Percentiles rank a stretch among this genome's conserved stretches.
These are phyloP conservation scores for Pascua sp. DNA, from an alignment of 1,284 basidiomycete species.

Conservation along the genomic window DNA sequence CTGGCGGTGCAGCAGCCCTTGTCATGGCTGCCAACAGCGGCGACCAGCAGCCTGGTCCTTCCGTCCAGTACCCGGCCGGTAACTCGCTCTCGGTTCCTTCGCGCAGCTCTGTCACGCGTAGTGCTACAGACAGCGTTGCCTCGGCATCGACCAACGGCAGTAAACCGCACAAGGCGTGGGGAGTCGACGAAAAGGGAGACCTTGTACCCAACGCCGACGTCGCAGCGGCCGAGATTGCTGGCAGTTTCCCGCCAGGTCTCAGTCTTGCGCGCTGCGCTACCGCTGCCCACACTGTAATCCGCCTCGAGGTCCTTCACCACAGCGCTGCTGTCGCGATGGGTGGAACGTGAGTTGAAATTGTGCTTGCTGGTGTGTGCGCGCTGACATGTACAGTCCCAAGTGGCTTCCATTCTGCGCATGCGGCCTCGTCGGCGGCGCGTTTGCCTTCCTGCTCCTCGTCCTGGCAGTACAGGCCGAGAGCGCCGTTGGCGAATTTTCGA, in stretches of 20 bases:
- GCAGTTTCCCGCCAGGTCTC: constrained; percentile 48
- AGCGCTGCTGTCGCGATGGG: constrained; percentile 45
- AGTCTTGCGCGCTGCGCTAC: constrained; percentile 46
- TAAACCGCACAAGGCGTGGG: constrained; percentile 45
- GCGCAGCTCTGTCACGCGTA: neutral
- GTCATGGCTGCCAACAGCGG: neutral
- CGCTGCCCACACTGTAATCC: constrained; percentile 49
- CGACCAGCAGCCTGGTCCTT: neutral
- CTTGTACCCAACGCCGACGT: constrained; percentile 8
- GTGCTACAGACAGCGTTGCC: neutral
- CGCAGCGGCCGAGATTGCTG: constrained; percentile 6
- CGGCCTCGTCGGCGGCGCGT: constrained; percentile 47
- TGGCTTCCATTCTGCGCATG: constrained; percentile 51
- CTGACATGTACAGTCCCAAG: constrained; percentile 28
- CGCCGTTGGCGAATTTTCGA: constrained; percentile 28
- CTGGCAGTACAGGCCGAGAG: constrained; percentile 48
- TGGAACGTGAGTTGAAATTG: constrained; percentile 36
- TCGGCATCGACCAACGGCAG: neutral
- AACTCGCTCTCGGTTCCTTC: too few relatives aligned
- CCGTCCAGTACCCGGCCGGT: neutral
- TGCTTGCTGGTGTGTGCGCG: neutral
- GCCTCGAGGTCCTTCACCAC: constrained; percentile 48
- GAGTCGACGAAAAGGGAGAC: constrained; percentile 41
- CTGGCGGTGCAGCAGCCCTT: constrained; percentile 34
- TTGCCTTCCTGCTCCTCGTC: constrained; percentile 48